These are phyloP conservation scores for Thraustotheca clavata DNA, from an alignment of 352 stramenopile genomes.

Conservation along the genomic window DNA sequence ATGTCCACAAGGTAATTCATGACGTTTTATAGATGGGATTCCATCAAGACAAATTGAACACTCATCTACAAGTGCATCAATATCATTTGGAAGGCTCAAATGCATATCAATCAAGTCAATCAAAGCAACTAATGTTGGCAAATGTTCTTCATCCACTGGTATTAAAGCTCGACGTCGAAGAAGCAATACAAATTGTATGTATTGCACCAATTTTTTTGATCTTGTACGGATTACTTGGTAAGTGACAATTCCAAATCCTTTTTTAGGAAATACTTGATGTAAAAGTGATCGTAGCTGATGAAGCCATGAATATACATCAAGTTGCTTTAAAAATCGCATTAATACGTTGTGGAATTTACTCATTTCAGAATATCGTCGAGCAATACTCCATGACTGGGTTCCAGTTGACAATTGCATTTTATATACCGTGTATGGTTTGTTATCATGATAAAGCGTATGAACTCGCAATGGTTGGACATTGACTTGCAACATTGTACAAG, in stretches of 20 bases:
- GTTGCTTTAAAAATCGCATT: background rate
- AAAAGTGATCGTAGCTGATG: background rate
- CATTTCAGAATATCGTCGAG: background rate
- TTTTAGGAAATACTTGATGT: background rate
- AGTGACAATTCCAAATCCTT: background rate
- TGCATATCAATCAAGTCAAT: background rate
- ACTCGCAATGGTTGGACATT: too few species aligned
- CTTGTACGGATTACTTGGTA: background rate
- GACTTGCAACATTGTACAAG: too few species aligned
- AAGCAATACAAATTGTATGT: background rate
- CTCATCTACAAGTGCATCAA: background rate
- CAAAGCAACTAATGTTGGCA: background rate
- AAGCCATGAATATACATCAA: background rate
- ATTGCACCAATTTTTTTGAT: background rate
- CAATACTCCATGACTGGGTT: background rate
- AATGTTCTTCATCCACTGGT: background rate
- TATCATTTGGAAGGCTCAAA: background rate
- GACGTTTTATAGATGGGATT: background rate
- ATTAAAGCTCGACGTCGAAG: background rate
- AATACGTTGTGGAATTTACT: background rate
- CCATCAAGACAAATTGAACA: background rate
- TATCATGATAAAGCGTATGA: too few species aligned
- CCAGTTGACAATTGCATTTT: background rate
- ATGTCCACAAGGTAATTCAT: background rate
- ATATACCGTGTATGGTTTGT: background rate